Evolutionary conservation across 2,329 filamentous ascomycete genomes (phyloP).

Genomic region (Pseudocercospora vitis): DNA sequence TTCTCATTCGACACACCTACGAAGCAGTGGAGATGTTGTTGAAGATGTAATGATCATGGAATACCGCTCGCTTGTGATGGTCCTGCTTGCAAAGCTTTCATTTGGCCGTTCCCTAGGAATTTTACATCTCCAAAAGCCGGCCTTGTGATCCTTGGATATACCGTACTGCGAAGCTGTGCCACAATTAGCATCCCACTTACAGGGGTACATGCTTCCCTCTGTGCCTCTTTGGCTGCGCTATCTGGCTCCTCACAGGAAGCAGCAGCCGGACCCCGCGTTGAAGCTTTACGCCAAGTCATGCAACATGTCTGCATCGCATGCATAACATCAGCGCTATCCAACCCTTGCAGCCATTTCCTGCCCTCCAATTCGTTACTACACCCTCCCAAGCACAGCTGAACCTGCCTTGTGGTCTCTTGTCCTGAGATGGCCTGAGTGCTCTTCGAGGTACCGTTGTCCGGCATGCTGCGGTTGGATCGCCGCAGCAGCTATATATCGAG

Average conservation of each 20-base stretch:
- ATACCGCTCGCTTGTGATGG: neutral
- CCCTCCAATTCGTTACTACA: conserved; percentile 14
- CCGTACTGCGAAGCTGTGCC: neutral
- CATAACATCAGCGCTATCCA: conserved; percentile 13
- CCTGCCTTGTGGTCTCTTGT: neutral
- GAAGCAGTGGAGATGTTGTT: no score
- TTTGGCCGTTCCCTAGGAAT: neutral
- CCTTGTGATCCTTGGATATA: neutral
- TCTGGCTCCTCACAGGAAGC: neutral
- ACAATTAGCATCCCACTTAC: neutral
- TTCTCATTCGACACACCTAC: no score
- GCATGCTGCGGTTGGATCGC: neutral
- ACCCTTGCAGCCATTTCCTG: conserved; percentile 13
- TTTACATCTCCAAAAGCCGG: neutral
- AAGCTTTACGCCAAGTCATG: conserved; percentile 15
- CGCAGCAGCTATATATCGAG: neutral
- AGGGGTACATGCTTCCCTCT: neutral
- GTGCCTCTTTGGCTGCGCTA: neutral
- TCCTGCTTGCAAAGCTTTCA: neutral
- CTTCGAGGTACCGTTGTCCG: conserved; percentile 4
- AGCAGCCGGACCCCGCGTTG: conserved; percentile 1
- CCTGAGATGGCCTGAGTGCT: neutral
- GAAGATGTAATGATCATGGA: neutral
- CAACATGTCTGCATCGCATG: conserved; percentile 12
- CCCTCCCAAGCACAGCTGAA: conserved; percentile 7